Base-by-base conservation (phyloP, 2,329 filamentous ascomycete species). In the Aotearoamyces nothofagi region DNA sequence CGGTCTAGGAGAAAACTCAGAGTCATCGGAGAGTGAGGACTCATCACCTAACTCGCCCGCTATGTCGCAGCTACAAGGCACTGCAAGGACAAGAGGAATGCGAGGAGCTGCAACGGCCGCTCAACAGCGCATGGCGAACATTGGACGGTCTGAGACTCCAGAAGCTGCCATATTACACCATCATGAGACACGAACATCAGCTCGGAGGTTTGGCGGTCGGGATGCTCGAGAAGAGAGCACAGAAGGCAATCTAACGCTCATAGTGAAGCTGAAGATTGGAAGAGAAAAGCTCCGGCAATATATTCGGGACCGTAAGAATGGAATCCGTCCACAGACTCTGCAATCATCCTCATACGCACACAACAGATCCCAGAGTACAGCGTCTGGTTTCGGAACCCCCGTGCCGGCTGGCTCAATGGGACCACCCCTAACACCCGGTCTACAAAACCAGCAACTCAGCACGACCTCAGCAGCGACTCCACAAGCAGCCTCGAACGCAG, bases 21-120 rank as follows among this genome's bases (percentile, higher is more conserved):
- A 94, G 31, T 87, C 90, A 1, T 82, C 87, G 27, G 84, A 93
- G 15, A 92, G 82, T 47, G 87, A 94, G 32, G 82, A 92, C 33
- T 92, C 83, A 1, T 72, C 66, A 1, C 72, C 78, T 11, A 86
- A 92, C 34, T 93, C 86, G n/a, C 84, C 84, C 3, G 79, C 78
- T 2, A 66, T 78, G 20, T 72, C 78, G 5, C 70, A 79, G 38
- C 57, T 84, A 25, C 62, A 70, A 19, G 83, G 82, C 25, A 93
- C 86, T 2, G 77, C 84, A 20, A 70, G 87, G 37, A 93, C 84
- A 6, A 70, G 87, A 49, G 78, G 78, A 27, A 84, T 94, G 69
- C 76, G 87, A 32, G 84, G 83, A 30, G 87, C 87, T 10, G 87
- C 87, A 10, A 77, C 75, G 15, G 79, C 78, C 24, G 87, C 87